These are phyloP conservation scores for Fusarium nanum DNA, from an alignment of 2,329 filamentous ascomycete genomes.

Conservation along the genomic window DNA sequence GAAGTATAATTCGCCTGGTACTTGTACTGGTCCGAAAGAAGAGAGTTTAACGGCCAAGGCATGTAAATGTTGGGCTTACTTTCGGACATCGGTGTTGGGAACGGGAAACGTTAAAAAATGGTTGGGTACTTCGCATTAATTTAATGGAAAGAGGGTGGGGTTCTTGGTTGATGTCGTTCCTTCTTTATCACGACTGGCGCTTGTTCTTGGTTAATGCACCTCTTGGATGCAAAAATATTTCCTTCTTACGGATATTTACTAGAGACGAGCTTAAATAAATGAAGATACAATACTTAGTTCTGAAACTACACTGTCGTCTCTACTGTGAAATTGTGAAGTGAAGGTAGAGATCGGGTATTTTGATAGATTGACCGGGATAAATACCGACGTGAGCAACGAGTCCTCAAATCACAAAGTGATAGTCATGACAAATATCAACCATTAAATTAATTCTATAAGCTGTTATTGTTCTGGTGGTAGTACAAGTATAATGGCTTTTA, in stretches of 20 bases:
- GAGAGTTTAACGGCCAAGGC: background rate
- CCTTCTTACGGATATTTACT: background rate
- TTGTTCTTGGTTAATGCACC: background rate
- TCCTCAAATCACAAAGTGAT: background rate
- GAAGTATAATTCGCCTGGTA: background rate
- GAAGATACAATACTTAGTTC: background rate
- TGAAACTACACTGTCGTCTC: background rate
- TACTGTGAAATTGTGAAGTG: background rate
- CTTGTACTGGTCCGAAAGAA: background rate
- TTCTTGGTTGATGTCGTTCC: slow-evolving; percentile 5
- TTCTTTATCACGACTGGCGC: background rate
- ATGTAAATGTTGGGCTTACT: background rate
- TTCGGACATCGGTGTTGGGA: slow-evolving; percentile 3
- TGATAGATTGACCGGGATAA: background rate
- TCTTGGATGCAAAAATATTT: background rate
- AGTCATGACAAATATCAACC: background rate
- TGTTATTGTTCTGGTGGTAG: background rate
- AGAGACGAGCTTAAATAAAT: background rate
- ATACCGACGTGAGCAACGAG: background rate
- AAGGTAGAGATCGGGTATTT: background rate
- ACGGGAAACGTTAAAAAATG: slow-evolving; percentile 6
- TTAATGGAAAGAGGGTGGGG: slow-evolving; percentile 33
- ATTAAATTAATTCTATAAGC: background rate
- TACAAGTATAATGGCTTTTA: slow-evolving; percentile 16
- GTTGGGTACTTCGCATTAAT: slow-evolving; percentile 10